Conservation (phyloP, 306 rosid genomes). For the Casuarina glauca region DNA sequence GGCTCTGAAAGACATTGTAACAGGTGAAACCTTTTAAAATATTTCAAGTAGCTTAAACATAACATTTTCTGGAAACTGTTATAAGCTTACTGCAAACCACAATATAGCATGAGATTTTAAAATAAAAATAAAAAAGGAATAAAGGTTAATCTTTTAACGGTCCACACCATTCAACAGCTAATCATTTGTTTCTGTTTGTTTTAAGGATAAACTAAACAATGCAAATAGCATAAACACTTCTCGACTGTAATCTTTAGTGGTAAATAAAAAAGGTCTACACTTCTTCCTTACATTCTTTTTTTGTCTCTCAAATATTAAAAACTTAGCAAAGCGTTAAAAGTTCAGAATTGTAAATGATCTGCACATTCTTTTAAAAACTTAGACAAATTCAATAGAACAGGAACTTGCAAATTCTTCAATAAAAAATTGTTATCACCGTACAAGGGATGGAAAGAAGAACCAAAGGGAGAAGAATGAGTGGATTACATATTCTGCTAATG, state of each 20-base stretch:
- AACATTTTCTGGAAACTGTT: not conserved
- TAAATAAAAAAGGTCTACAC: not conserved
- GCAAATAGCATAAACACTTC: no score
- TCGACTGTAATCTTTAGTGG: not conserved
- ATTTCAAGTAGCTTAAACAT: not conserved
- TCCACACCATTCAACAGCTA: not conserved
- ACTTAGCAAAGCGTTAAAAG: not conserved
- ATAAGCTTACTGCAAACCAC: not conserved
- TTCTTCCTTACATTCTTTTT: not conserved
- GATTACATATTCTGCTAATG: not conserved
- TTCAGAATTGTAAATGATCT: not conserved
- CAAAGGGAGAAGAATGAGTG: not conserved
- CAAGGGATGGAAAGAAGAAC: not conserved
- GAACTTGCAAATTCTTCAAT: not conserved
- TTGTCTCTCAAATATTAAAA: not conserved
- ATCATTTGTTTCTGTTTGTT: not conserved
- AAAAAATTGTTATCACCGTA: not conserved
- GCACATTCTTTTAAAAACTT: not conserved
- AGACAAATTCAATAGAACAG: not conserved
- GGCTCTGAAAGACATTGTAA: not conserved
- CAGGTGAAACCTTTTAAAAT: not conserved
- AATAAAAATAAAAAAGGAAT: not conserved
- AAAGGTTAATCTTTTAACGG: not conserved
- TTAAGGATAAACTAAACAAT: not conserved
- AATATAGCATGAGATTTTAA: not conserved